Conservation (phyloP, 1,284 basidiomycete species). For the Trichosporon ovoides region DNA sequence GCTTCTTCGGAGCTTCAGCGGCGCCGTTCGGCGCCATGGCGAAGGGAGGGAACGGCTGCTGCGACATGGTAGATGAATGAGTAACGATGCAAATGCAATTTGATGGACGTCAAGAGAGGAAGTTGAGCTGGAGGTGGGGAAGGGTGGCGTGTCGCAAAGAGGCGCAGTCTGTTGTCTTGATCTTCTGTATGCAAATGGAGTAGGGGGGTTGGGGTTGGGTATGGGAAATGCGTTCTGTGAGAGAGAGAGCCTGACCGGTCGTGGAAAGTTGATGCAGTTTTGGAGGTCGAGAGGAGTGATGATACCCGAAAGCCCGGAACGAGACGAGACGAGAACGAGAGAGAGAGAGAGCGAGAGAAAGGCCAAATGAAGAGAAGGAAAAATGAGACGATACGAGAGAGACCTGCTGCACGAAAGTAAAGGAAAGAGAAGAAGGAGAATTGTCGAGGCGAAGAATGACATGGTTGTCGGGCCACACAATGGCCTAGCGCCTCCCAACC, state of each 20-base stretch:
- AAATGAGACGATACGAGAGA: constrained; percentile 5
- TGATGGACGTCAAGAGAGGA: too few relatives aligned
- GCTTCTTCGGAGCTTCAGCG: constrained; percentile 50
- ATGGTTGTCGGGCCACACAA: neutral
- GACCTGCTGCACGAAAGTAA: neutral
- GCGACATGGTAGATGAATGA: neutral
- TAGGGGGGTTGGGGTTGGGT: neutral
- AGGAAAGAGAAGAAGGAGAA: neutral
- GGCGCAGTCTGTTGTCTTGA: neutral
- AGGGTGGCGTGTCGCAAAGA: neutral
- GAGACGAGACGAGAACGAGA: constrained; percentile 5
- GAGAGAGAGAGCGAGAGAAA: neutral
- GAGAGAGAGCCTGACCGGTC: neutral
- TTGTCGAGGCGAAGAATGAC: neutral
- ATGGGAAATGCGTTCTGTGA: neutral
- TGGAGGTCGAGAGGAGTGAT: constrained; percentile 2
- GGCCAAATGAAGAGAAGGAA: neutral
- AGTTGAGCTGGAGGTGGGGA: neutral
- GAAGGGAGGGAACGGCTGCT: constrained; percentile 9
- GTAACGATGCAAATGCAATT: neutral
- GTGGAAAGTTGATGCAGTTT: constrained; percentile 1
- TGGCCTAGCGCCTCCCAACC: too few relatives aligned
- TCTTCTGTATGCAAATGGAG: neutral
- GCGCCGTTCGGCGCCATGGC: neutral
- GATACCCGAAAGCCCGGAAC: constrained; percentile 5